phyloP scores from a whole-genome alignment of 2,329 filamentous ascomycete genomes.

The Aspergillus fumigatus region DNA sequence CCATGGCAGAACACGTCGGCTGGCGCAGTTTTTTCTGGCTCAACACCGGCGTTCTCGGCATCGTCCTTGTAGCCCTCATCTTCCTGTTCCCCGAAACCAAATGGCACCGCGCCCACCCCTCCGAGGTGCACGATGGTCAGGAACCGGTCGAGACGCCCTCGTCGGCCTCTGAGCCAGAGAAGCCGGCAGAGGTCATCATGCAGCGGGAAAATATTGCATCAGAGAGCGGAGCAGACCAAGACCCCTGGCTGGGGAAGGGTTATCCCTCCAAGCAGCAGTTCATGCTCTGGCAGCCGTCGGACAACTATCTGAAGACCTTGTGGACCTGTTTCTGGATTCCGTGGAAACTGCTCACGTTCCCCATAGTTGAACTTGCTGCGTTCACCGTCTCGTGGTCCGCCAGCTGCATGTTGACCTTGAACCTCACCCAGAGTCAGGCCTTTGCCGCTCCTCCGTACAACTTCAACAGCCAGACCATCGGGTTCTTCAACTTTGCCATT shows the following conservation, averaged over 20 bases:
- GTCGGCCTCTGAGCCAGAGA: slow-evolving; percentile 12
- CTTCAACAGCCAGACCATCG: slow-evolving; percentile 46
- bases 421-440: slow-evolving; percentile 55
- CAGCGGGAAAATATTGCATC: slow-evolving; percentile 14
- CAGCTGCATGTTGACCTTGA: slow-evolving; percentile 55
- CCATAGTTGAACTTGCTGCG: slow-evolving; percentile 59
- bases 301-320: slow-evolving; percentile 42
- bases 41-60: slow-evolving; percentile 52
- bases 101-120: slow-evolving; percentile 47
- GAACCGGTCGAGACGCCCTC: not conserved
- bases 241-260: slow-evolving; percentile 55
- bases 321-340: slow-evolving; percentile 56
- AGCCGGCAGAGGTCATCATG: slow-evolving; percentile 4
- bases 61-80: slow-evolving; percentile 49
- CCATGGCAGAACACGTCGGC: slow-evolving; percentile 56
- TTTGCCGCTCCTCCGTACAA: slow-evolving; percentile 55
- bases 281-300: slow-evolving; percentile 47
- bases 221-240: slow-evolving; percentile 28
- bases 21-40: slow-evolving; percentile 65
- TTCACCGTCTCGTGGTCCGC: slow-evolving; percentile 60
- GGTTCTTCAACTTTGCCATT: slow-evolving; percentile 56
- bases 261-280: slow-evolving; percentile 54
- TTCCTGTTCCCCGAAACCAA: slow-evolving; percentile 62
- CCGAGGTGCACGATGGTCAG: slow-evolving; percentile 9
- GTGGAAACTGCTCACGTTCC: slow-evolving; percentile 59